phyloP scores from a whole-genome alignment of 192 early-diverging fungal genomes.

The Backusella tuberculispora region DNA sequence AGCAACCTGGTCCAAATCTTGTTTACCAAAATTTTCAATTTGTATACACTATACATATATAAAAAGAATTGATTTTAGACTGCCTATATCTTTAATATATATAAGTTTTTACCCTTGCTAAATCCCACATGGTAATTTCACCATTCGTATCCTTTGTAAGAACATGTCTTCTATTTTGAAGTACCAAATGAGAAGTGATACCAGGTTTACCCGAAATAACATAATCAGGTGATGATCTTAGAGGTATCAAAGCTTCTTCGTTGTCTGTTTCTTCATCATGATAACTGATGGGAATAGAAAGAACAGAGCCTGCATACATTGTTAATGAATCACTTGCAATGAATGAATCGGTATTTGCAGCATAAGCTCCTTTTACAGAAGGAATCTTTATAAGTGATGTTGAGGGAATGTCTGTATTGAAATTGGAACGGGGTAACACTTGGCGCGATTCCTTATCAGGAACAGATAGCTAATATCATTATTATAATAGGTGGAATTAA shows the following conservation, averaged over 20 bases:
- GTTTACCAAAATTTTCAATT: constrained; percentile 60
- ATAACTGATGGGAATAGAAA: constrained; percentile 45
- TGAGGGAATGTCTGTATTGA: constrained; percentile 46
- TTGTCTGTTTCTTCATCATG: constrained; percentile 39
- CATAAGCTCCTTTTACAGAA: constrained; percentile 42
- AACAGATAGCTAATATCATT: constrained; percentile 56
- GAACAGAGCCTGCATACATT: constrained; percentile 43
- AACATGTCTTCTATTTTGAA: constrained; percentile 87
- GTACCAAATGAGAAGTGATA: constrained; percentile 63
- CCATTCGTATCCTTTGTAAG: constrained; percentile 83
- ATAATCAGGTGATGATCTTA: constrained; percentile 44
- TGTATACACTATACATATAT: constrained; percentile 51
- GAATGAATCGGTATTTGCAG: constrained; percentile 43
- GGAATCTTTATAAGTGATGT: constrained; percentile 52
- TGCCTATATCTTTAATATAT: neutral
- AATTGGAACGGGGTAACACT: constrained; percentile 31
- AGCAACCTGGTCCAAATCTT: constrained; percentile 57
- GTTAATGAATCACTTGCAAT: constrained; percentile 40
- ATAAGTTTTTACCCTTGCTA: constrained; percentile 64
- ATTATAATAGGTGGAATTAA: neutral
- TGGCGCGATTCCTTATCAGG: constrained; percentile 57
- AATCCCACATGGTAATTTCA: constrained; percentile 89
- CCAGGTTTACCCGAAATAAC: constrained; percentile 61
- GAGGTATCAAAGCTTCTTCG: constrained; percentile 27
- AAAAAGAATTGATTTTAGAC: neutral